Evolutionary conservation across 805 yeast species (phyloP).

Genomic region (Starmera caribaea): DNA sequence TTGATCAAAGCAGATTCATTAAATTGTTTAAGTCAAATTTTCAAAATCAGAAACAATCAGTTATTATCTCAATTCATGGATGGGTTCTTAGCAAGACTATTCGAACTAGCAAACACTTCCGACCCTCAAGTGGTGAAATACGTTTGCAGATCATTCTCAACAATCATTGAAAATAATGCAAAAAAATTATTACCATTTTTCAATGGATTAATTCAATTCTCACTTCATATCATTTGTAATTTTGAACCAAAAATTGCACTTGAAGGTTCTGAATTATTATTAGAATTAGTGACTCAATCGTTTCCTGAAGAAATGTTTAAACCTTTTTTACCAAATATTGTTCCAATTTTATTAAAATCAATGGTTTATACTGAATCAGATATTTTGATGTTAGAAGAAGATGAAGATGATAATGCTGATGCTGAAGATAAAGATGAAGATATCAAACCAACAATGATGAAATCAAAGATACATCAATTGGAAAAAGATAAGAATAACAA

Average conservation of each 20-base stretch:
- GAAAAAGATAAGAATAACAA: conserved; percentile 12
- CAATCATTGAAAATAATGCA: conserved; percentile 66
- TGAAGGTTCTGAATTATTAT: conserved; percentile 88
- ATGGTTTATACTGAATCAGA: conserved; percentile 90
- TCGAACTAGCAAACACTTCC: conserved; percentile 56
- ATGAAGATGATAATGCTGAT: conserved; percentile 66
- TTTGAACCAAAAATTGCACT: conserved; percentile 67
- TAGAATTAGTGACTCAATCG: conserved; percentile 58
- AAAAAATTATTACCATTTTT: conserved; percentile 74
- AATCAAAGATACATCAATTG: conserved; percentile 31
- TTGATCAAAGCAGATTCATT: conserved; percentile 53
- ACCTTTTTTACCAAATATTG: conserved; percentile 48
- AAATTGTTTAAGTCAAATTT: conserved; percentile 64
- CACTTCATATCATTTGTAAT: conserved; percentile 65
- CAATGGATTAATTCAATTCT: conserved; percentile 77
- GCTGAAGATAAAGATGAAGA: conserved; percentile 91
- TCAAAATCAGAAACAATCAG: conserved; percentile 27
- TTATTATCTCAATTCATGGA: conserved; percentile 67
- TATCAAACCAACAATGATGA: conserved; percentile 72
- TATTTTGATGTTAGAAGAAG: conserved; percentile 54
- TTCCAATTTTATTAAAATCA: conserved; percentile 70
- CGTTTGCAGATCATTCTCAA: conserved; percentile 68
- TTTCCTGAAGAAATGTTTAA: conserved; percentile 43
- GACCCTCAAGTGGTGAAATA: conserved; percentile 55
- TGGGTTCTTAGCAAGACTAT: conserved; percentile 51